Percentiles rank a stretch among this genome's conserved stretches.
These are phyloP conservation scores for Erodium texanum DNA, from an alignment of 441 rosid genomes.

Conservation along the genomic window DNA sequence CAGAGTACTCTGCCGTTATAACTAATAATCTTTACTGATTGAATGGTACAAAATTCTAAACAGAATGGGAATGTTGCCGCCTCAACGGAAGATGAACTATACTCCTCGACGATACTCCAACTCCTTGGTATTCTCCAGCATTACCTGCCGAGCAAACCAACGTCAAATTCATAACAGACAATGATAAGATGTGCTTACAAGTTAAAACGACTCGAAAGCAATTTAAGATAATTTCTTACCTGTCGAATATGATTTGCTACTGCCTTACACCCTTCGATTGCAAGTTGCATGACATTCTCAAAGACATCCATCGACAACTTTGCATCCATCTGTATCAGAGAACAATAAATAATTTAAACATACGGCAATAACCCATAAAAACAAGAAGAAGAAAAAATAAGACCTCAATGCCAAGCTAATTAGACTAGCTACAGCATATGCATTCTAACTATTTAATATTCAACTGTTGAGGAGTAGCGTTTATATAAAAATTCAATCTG, in stretches of 20 bases:
- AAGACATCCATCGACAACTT: conserved; percentile 63
- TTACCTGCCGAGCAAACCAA: conserved; percentile 36
- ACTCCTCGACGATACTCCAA: conserved; percentile 56
- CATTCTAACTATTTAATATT: background rate
- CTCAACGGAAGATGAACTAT: too few relatives aligned
- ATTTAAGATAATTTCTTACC: conserved; percentile 25
- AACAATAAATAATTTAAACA: conserved; percentile 10
- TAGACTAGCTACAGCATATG: background rate
- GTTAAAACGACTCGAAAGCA: background rate
- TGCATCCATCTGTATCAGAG: conserved; percentile 63
- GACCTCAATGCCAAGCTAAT: background rate
- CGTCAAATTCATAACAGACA: background rate
- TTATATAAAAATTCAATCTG: too few relatives aligned
- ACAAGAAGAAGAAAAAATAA: background rate
- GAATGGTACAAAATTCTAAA: too few relatives aligned
- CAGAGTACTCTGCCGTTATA: too few relatives aligned
- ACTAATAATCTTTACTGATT: too few relatives aligned
- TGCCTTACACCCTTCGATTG: conserved; percentile 83
- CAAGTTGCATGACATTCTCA: conserved; percentile 81
- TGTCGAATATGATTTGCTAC: conserved; percentile 62
- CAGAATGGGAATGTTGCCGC: too few relatives aligned
- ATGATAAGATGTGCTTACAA: background rate
- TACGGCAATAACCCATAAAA: background rate
- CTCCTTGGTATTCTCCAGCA: conserved; percentile 66
- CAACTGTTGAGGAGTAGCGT: background rate